Percentiles rank a stretch among this genome's conserved stretches.
phyloP scores from a whole-genome alignment of 2,329 filamentous ascomycete species.

The Colletotrichum theobromicola region DNA sequence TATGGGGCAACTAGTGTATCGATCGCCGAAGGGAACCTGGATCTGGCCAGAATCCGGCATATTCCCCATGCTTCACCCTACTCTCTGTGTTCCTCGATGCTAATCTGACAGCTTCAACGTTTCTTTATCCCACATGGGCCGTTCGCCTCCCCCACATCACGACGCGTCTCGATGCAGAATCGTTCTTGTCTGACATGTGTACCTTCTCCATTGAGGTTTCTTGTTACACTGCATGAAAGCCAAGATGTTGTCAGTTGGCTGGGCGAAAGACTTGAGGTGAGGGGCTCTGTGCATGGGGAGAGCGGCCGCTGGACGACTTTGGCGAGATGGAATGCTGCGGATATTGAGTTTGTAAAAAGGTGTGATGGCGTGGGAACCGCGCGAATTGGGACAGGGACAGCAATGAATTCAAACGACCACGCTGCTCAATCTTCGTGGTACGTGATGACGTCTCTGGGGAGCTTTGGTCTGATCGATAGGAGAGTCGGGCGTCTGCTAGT shows the following conservation, averaged over 20 bases:
- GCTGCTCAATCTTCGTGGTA: neutral
- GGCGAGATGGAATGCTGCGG: neutral
- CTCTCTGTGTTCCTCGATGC: neutral
- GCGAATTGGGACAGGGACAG: neutral
- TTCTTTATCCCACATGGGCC: neutral
- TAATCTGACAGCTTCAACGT: neutral
- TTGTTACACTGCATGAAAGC: neutral
- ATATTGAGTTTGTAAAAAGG: neutral
- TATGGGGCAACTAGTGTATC: neutral
- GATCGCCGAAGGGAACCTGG: neutral
- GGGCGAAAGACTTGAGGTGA: too few relatives aligned
- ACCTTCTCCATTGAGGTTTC: neutral
- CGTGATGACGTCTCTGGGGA: neutral
- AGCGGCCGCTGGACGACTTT: too few relatives aligned
- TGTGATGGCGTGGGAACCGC: neutral
- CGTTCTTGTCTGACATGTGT: neutral
- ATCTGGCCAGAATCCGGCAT: neutral
- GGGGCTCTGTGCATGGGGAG: neutral
- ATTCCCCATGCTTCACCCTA: neutral
- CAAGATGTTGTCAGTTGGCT: too few relatives aligned
- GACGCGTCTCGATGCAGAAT: neutral
- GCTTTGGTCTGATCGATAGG: neutral
- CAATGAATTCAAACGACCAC: neutral
- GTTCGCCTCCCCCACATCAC: neutral
- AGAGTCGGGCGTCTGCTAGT: too few relatives aligned